Conservation (phyloP, 2,329 filamentous ascomycete species). For the Cytospora schulzeri region DNA sequence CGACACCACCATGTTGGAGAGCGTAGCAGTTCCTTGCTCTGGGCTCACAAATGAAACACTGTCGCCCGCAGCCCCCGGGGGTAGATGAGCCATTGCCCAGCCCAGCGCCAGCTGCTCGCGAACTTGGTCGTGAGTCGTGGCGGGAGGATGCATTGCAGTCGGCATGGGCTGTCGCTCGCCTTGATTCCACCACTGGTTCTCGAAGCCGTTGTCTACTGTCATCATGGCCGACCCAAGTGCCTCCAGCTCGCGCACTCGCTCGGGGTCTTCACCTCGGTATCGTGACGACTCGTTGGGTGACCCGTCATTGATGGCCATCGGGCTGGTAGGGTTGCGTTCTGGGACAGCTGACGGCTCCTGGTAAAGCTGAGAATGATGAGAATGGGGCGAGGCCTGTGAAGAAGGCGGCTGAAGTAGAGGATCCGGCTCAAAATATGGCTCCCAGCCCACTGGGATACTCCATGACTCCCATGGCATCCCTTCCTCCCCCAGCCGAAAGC, state of each 20-base stretch:
- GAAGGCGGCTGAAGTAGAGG: conserved; percentile 33
- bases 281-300: conserved; percentile 31
- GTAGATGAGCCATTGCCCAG: conserved; percentile 34
- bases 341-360: not conserved
- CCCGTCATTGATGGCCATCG: conserved; percentile 30
- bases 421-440: conserved; percentile 34
- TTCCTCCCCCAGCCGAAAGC: conserved; percentile 50
- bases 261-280: conserved; percentile 38
- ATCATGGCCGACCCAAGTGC: conserved; percentile 55
- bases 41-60: conserved; percentile 36
- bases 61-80: conserved; percentile 16
- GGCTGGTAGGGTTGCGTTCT: conserved; percentile 25
- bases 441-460: conserved; percentile 39
- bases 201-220: conserved; percentile 60
- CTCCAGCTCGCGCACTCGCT: conserved; percentile 45
- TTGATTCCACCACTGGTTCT: conserved; percentile 61
- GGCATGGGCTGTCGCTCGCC: conserved; percentile 40
- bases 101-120: conserved; percentile 32
- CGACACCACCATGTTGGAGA: conserved; percentile 40
- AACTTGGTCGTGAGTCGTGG: conserved; percentile 32
- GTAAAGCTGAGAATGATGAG: conserved; percentile 1
- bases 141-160: conserved; percentile 30
- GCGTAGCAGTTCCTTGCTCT: conserved; percentile 25
- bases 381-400: conserved; percentile 6
- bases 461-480: conserved; percentile 50